Evolutionary conservation across 768 basidiomycete genomes (phyloP), one percentile per base, ranked within the genome.

Genomic region (Mycena rosella): DNA sequence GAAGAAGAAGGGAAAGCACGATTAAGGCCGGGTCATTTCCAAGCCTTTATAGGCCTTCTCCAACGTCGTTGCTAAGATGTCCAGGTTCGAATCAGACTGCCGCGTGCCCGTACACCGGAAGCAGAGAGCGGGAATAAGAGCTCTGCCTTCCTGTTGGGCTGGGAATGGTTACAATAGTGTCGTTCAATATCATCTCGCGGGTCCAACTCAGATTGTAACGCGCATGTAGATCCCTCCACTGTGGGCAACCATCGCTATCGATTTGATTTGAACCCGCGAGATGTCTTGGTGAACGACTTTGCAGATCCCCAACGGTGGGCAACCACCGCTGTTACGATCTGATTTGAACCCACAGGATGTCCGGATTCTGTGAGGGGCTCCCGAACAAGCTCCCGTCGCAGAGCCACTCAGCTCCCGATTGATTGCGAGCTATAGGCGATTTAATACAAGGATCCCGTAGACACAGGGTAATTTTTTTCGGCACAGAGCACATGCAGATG

Each of bases 21-120:
- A 53, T 36, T 36, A 53, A 53, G 52, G 52, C 32, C 32, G 52
- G 52, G 52, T 53, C 32, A 53, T 53, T 53, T 53, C 30, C 52
- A 53, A 53, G 52, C 52, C 30, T 53, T 53, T 53, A 53, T 53
- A 53, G 52, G 32, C n/a, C 52, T 53, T 36, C 52, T 53, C 52
- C 52, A 53, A 34, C 30, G 52, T 53, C 32, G 52, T 53, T 53
- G 52, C 52, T 53, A 48, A 27, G 47, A 48, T 24, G 24, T 48
- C 47, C 47, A 48, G 24, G 47, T 48, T 48, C 47, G 47, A 48
- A 48, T 48, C 47, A 48, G 47, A 48, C 47, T 48, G 47, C 47
- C 24, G 47, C 47, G 47, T 26, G 47, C 47, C 47, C 47, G 47
- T 48, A 48, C 47, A 48, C 47, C 22, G 47, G 47, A 48, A 48